These are phyloP conservation scores for Solanum hybrid DNA, from an alignment of 305 asterid species.

Conservation along the genomic window DNA sequence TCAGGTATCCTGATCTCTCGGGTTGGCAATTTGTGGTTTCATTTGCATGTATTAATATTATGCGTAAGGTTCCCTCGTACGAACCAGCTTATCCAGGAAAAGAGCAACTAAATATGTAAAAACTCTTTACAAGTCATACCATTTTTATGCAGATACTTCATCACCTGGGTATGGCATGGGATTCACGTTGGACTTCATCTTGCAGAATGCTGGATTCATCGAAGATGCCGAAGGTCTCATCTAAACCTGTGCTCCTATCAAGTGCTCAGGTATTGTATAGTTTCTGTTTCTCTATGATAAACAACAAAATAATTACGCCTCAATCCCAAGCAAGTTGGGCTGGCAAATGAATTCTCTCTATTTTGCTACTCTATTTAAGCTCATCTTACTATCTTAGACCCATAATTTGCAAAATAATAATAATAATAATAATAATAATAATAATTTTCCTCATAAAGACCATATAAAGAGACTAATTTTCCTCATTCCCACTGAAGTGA, in stretches of 20 bases:
- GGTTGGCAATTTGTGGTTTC: conserved; percentile 10
- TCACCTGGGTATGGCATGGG: conserved; percentile 96
- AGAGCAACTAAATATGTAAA: conserved; percentile 1
- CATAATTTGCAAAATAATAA: not conserved
- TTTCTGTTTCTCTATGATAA: not conserved
- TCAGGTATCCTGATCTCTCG: conserved; percentile 47
- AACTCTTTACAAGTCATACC: conserved; percentile 4
- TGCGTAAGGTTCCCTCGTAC: not conserved
- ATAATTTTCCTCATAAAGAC: not conserved
- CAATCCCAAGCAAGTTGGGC: not conserved
- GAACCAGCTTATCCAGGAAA: not conserved
- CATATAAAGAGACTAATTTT: not conserved
- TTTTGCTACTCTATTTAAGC: not conserved
- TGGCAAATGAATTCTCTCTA: not conserved
- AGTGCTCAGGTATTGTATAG: conserved; percentile 47
- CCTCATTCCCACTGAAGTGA: not conserved
- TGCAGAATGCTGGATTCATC: conserved; percentile 27
- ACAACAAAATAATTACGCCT: not conserved
- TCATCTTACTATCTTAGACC: not conserved
- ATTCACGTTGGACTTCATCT: conserved; percentile 60
- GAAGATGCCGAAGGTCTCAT: conserved; percentile 28
- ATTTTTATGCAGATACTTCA: conserved; percentile 53
- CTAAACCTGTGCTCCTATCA: conserved; percentile 56
- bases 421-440: not conserved
- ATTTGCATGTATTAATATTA: not conserved